Conservation (phyloP, 1,139 yeast species). For the Hyphopichia fennica region DNA sequence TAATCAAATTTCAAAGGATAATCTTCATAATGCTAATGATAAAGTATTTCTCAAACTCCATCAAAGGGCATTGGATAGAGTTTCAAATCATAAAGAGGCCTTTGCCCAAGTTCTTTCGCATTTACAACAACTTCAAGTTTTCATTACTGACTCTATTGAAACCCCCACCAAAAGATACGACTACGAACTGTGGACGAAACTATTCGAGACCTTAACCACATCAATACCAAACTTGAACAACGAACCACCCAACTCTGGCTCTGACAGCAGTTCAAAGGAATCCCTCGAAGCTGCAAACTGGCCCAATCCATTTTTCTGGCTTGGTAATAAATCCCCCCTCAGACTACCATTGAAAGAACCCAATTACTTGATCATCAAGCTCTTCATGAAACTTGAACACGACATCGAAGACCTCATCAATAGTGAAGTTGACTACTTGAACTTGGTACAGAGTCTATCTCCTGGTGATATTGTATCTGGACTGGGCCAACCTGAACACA, state of each 20-base stretch:
- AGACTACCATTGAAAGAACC: conserved; percentile 68
- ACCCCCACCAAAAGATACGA: conserved; percentile 31
- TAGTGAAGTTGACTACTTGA: conserved; percentile 1
- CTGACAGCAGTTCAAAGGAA: too few relatives aligned
- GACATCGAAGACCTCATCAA: conserved; percentile 12
- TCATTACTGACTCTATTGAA: conserved; percentile 33
- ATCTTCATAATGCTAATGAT: too few relatives aligned
- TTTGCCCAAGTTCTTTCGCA: background rate
- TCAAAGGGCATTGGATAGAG: conserved; percentile 6
- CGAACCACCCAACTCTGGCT: background rate
- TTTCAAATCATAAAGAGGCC: conserved; percentile 15
- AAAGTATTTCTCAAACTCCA: too few relatives aligned
- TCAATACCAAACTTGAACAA: background rate
- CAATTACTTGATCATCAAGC: conserved; percentile 53
- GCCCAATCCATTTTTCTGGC: conserved; percentile 38
- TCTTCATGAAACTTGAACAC: conserved; percentile 29
- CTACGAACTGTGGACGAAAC: conserved; percentile 32
- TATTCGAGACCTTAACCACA: too few relatives aligned
- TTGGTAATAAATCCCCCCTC: conserved; percentile 63
- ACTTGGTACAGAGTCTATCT: background rate
- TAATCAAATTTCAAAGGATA: too few relatives aligned
- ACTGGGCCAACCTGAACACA: background rate
- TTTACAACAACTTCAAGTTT: conserved; percentile 20
- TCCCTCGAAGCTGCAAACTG: background rate
- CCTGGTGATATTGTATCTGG: background rate